Base-by-base conservation (phyloP, 768 basidiomycete species). In the Trichaptum fuscoviolaceum region DNA sequence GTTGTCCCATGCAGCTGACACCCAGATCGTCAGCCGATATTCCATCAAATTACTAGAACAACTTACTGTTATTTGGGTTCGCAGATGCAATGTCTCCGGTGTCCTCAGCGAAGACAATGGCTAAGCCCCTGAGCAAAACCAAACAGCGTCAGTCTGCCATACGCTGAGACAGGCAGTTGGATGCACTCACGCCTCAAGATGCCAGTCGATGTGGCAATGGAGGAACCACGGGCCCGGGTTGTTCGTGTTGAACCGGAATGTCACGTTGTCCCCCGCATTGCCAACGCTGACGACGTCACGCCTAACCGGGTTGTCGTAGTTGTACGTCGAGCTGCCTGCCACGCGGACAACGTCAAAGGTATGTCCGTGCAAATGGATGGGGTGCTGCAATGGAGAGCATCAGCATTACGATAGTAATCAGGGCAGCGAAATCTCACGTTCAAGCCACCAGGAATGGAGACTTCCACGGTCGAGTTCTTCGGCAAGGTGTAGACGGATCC, bases 161-260 rank as follows among this genome's bases (percentile, higher is more conserved):
- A 79, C 77, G 57, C 78, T 78, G 67, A 79, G 8, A 52, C 5
- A 79, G 8, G 15, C 5, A 2, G 42, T 52, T 5, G 10, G 10
- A 12, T 52, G 42, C 42, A 61, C 59, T 61, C 30, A 35, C 30
- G 80, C 76, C 69, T 79, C 78, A n/a, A 82, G 72, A 70, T 83
- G 79, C 79, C 81, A 83, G 66, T 82, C 80, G 58, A 77, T 77
- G 69, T 79, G 80, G 65, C 78, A 82, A 59, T 82, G 83, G 64
- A 84, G 72, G 67, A 84, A 77, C 83, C 85, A 88, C 10, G 85
- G 84, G 5, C 89, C 63, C 8, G 63, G 63, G 36, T 63, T 63
- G 20, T 63, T 52, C 20, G 63, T 63, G 35, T 25, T 63, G 63
- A 63, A 63, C 10, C 63, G 63, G 63, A 63, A 63, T 7, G 63